phyloP scores from a whole-genome alignment of 805 yeast species.

The Ogataea chonburiensis region DNA sequence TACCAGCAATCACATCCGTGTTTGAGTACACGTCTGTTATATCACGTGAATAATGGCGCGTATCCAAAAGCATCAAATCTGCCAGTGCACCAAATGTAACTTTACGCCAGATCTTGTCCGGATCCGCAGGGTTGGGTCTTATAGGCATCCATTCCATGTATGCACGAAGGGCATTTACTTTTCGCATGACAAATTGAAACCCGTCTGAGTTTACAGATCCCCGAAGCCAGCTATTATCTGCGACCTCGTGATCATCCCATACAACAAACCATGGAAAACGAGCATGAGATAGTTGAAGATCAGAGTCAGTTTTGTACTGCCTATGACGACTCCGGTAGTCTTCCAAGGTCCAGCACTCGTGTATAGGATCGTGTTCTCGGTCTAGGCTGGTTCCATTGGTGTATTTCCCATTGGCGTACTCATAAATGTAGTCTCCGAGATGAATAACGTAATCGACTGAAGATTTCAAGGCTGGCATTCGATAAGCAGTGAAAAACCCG shows the following conservation, averaged over 20 bases:
- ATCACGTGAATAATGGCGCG: conserved; percentile 24
- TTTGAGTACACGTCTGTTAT: conserved; percentile 26
- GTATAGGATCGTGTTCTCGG: conserved; percentile 22
- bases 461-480: conserved; percentile 16
- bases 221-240: conserved; percentile 27
- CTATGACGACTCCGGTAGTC: conserved; percentile 26
- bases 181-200: conserved; percentile 21
- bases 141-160: conserved; percentile 30
- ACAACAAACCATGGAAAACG: conserved; percentile 27
- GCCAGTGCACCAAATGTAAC: conserved; percentile 23
- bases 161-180: conserved; percentile 22
- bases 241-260: conserved; percentile 32
- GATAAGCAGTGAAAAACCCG: conserved; percentile 27
- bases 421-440: conserved; percentile 30
- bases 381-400: conserved; percentile 23
- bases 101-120: conserved; percentile 24
- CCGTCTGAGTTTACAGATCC: conserved; percentile 26
- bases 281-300: conserved; percentile 25
- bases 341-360: conserved; percentile 22
- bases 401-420: conserved; percentile 25
- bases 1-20: conserved; percentile 16
- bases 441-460: conserved; percentile 25
- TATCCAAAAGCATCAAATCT: conserved; percentile 20
- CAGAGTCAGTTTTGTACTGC: conserved; percentile 22
- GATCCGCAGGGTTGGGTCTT: conserved; percentile 16